phyloP scores from a whole-genome alignment of 1,284 basidiomycete genomes.

The Boletellus deceptivus region DNA sequence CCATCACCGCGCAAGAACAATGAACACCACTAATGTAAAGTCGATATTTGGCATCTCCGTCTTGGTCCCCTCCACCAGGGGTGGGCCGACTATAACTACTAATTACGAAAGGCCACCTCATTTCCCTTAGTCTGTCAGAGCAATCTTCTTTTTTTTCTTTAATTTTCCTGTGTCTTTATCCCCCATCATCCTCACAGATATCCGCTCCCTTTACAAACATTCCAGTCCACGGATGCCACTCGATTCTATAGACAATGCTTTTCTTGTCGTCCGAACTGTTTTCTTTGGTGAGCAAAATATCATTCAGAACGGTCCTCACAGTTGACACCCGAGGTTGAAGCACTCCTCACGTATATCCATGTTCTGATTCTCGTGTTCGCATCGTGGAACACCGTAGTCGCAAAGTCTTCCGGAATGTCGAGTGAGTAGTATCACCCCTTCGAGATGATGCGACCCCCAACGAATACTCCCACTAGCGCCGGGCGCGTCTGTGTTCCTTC shows the following conservation, averaged over 20 bases:
- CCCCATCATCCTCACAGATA: background rate
- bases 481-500: slow-evolving; percentile 48
- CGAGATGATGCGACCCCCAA: background rate
- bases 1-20: slow-evolving; percentile 4
- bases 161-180: background rate
- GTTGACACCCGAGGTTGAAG: slow-evolving; percentile 31
- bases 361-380: slow-evolving; percentile 53
- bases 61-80: slow-evolving; percentile 17
- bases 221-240: slow-evolving; percentile 1
- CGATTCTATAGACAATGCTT: slow-evolving; percentile 36
- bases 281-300: slow-evolving; percentile 48
- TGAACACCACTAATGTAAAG: no score
- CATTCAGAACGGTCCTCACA: background rate
- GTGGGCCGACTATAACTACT: slow-evolving; percentile 15
- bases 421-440: slow-evolving; percentile 31
- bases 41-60: slow-evolving; percentile 14
- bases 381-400: slow-evolving; percentile 52
- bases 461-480: slow-evolving; percentile 35
- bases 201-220: slow-evolving; percentile 15
- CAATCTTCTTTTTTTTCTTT: background rate
- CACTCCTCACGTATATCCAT: slow-evolving; percentile 51
- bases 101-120: slow-evolving; percentile 11
- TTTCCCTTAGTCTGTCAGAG: background rate
- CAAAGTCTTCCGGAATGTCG: slow-evolving; percentile 35
- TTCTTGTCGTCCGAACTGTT: slow-evolving; percentile 56